Evolutionary conservation across 805 yeast genomes (phyloP), one percentile per base, ranked within the genome.

Genomic region (Candida adriatica): DNA sequence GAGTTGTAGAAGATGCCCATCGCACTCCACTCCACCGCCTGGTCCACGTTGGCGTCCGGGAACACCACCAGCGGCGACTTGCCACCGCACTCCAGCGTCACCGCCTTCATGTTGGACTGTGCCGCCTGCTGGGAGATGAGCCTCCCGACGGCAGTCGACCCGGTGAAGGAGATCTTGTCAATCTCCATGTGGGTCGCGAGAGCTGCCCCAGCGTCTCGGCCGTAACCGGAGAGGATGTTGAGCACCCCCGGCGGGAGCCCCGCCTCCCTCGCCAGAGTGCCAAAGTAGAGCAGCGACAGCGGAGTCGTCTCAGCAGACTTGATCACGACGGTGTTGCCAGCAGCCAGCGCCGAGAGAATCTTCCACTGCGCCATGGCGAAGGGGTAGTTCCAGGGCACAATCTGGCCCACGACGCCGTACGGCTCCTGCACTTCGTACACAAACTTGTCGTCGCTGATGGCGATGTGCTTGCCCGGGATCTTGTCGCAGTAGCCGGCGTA

Each of bases 321-420:
- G 54, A 80, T 63, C 35, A 81, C 77, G 43, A 77, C 64, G 24
- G 81, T 70, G 61, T 80, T 79, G 59, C 87, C 87, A 46, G 85
- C 74, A 30, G 83, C 82, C 46, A 80, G 60, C 33, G 84, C 85
- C 35, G 87, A 84, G 36, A 79, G 82, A 37, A 80, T 62, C 53
- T 81, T 81, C 90, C 90, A 81, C 23, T 80, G 61, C 55, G 78
- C 72, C 83, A 81, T 80, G 59, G 81, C 70, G 38, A 81, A 61
- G 46, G 92, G 92, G 70, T 81, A 81, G 56, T 81, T 81, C 88
- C 88, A 81, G 55, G 92, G 88, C 42, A 81, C 80, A 41, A 81
- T 78, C 59, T 79, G 84, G 38, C 87, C 88, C 60, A 84, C 79
- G 22, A 80, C 82, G 51, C 88, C 88, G 51, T 79, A 63, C 41